Conservation (phyloP, 495 filamentous ascomycete species). For the Aspergillus asperescens region DNA sequence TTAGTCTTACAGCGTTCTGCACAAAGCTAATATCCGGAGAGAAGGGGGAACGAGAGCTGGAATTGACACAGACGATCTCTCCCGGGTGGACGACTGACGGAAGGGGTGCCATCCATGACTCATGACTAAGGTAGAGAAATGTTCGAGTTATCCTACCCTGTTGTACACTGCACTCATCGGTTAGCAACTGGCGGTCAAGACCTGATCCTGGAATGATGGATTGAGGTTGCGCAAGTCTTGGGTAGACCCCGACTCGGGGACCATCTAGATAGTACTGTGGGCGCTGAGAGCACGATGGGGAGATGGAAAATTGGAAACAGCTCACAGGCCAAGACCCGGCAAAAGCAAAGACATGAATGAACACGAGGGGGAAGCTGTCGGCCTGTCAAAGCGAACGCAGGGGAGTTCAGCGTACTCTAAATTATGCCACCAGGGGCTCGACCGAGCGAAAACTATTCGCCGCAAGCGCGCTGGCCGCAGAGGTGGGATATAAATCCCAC, state of each 20-base stretch:
- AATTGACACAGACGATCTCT: background rate
- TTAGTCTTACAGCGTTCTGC: constrained; percentile 5
- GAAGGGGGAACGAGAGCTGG: background rate
- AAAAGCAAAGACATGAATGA: background rate
- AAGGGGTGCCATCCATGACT: constrained; percentile 66
- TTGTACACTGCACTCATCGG: constrained; percentile 52
- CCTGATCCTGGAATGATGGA: background rate
- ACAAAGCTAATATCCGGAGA: constrained; percentile 3
- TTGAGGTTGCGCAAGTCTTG: constrained; percentile 9
- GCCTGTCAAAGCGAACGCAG: background rate
- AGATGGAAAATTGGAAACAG: too few species aligned
- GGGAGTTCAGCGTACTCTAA: constrained; percentile 53
- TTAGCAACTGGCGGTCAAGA: constrained; percentile 26
- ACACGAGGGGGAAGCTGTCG: background rate
- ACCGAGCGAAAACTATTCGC: constrained; percentile 83
- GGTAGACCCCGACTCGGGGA: background rate
- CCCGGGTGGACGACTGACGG: constrained; percentile 43
- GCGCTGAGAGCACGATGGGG: background rate
- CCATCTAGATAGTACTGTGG: constrained; percentile 1
- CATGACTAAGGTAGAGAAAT: too few species aligned
- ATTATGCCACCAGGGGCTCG: constrained; percentile 75
- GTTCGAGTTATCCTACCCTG: constrained; percentile 66
- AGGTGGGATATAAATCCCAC: constrained; percentile 84
- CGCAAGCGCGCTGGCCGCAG: constrained; percentile 82
- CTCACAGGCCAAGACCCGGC: background rate